A percentile compares a stretch with the other conserved stretches of the same genome.
phyloP scores from a whole-genome alignment of 2,329 filamentous ascomycete species.

The Ceratocystis papillata region DNA sequence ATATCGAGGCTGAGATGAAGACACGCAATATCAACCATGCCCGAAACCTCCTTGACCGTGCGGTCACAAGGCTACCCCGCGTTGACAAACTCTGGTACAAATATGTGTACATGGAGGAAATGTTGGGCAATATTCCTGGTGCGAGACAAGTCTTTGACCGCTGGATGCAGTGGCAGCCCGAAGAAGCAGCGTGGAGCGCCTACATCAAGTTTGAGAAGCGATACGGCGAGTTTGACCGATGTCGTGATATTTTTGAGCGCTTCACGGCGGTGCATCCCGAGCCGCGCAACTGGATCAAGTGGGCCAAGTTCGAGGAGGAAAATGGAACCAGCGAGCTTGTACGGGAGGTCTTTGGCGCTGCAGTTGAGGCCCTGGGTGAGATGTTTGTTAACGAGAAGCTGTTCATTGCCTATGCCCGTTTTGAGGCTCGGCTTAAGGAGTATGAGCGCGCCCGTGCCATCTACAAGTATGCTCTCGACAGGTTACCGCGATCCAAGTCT shows the following conservation, averaged over 20 bases:
- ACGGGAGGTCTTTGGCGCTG: conserved; percentile 78
- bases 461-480: conserved; percentile 92
- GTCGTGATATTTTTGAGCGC: conserved; percentile 77
- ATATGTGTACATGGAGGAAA: conserved; percentile 98
- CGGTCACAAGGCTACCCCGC: conserved; percentile 81
- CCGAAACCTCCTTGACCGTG: conserved; percentile 82
- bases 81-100: conserved; percentile 99
- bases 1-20: conserved; percentile 96
- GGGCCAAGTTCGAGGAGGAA: conserved; percentile 95
- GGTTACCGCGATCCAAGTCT: conserved; percentile 77
- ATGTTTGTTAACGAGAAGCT: conserved; percentile 94
- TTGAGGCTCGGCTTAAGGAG: conserved; percentile 89
- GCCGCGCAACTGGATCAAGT: conserved; percentile 96
- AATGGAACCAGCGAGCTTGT: conserved; percentile 85
- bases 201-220: conserved; percentile 97
- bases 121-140: conserved; percentile 83
- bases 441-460: conserved; percentile 88
- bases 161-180: conserved; percentile 97
- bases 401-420: conserved; percentile 91
- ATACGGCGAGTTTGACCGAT: conserved; percentile 82
- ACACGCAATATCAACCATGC: conserved; percentile 89
- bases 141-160: conserved; percentile 90
- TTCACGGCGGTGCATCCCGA: conserved; percentile 92
- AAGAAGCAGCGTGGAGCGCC: conserved; percentile 87
- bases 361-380: conserved; percentile 81